phyloP scores from a whole-genome alignment of 2,329 filamentous ascomycete species.

The Scopulariopsis brevicaulis region DNA sequence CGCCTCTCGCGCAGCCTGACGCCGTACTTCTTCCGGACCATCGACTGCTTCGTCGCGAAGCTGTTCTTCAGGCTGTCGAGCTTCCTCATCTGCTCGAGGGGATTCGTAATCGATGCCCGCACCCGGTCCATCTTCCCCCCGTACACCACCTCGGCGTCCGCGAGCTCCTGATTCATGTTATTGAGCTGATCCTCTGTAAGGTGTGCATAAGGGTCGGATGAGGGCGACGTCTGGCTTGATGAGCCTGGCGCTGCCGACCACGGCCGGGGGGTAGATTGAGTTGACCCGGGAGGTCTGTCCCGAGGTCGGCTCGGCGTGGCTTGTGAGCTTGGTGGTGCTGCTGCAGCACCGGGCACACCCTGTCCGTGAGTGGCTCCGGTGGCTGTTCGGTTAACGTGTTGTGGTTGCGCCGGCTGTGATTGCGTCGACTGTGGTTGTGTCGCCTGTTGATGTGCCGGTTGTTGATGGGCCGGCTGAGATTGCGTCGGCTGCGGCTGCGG shows the following conservation, averaged over 20 bases:
- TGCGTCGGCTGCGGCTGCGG: background rate
- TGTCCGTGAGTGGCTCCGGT: constrained; percentile 4
- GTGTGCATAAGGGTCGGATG: constrained; percentile 30
- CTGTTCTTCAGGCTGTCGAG: constrained; percentile 36
- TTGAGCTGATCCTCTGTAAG: constrained; percentile 19
- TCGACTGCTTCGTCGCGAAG: constrained; percentile 43
- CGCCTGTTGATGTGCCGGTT: too few relatives aligned
- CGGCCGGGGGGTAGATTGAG: background rate
- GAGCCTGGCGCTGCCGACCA: background rate
- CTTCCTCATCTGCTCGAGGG: constrained; percentile 10
- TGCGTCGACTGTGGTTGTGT: too few relatives aligned
- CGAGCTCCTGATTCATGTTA: constrained; percentile 8
- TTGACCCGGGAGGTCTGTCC: background rate
- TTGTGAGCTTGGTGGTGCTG: background rate
- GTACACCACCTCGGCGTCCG: constrained; percentile 16
- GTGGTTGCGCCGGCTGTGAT: background rate
- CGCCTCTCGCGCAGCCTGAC: constrained; percentile 39
- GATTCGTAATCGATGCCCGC: background rate
- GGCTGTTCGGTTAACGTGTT: constrained; percentile 6
- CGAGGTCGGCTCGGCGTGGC: too few relatives aligned
- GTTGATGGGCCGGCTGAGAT: too few relatives aligned
- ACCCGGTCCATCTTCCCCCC: background rate
- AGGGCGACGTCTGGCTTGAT: background rate
- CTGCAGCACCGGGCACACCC: background rate
- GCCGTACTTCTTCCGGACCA: constrained; percentile 46